phyloP scores from a whole-genome alignment of 2,329 filamentous ascomycete species.

The Nemania sp. region DNA sequence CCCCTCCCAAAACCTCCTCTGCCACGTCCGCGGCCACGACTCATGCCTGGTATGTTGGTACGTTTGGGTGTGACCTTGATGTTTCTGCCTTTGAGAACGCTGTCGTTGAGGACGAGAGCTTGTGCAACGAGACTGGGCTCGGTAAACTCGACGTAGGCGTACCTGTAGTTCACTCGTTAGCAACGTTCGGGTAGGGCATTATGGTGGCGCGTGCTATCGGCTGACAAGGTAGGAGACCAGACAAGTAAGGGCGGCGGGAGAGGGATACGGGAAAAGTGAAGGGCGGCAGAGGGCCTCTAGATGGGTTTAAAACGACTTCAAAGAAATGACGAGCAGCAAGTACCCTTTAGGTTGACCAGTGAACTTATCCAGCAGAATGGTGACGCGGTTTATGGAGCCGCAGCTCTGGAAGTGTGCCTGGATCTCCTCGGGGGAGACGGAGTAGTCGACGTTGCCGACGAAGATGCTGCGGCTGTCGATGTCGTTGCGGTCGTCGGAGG shows the following conservation, averaged over 20 bases:
- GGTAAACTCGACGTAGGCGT: constrained; percentile 98
- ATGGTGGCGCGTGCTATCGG: neutral
- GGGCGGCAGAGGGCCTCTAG: neutral
- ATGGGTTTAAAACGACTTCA: no score
- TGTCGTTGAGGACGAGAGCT: constrained; percentile 94
- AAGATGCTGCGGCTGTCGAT: constrained; percentile 96
- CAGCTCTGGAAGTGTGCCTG: constrained; percentile 98
- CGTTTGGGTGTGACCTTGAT: constrained; percentile 95
- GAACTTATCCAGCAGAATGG: constrained; percentile 96
- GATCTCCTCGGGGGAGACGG: constrained; percentile 94
- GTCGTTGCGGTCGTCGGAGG: constrained; percentile 92
- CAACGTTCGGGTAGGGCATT: neutral
- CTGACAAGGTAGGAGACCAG: neutral
- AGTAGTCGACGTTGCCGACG: constrained; percentile 98
- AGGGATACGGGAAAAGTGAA: neutral
- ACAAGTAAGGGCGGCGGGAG: neutral
- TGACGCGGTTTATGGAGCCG: constrained; percentile 96
- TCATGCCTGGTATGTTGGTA: constrained; percentile 95
- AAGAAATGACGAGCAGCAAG: constrained; percentile 55
- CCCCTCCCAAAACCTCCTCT: constrained; percentile 58
- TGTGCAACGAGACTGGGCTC: constrained; percentile 92
- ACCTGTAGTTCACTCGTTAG: constrained; percentile 59
- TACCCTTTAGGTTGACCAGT: constrained; percentile 99
- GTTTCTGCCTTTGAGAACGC: constrained; percentile 90
- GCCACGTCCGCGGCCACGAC: constrained; percentile 69